Percentiles rank a stretch among this genome's conserved stretches.
These are phyloP conservation scores for Leishmania tarentolae DNA, from an alignment of 208 protist genomes.

Conservation along the genomic window DNA sequence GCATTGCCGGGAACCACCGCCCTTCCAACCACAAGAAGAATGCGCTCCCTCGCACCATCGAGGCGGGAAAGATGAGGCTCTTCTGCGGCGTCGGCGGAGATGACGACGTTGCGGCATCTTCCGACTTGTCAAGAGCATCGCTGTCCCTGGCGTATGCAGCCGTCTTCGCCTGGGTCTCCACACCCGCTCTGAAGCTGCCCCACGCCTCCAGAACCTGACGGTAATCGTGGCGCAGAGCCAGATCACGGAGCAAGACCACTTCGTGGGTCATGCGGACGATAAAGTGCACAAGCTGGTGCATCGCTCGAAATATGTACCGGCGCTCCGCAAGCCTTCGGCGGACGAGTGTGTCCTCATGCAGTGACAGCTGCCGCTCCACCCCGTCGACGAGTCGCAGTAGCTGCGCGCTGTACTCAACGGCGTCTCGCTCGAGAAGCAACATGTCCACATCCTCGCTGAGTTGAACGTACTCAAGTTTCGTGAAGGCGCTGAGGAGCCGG, in stretches of 20 bases:
- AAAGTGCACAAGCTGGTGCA: constrained; percentile 40
- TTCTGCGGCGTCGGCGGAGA: not conserved
- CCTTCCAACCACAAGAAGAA: constrained; percentile 71
- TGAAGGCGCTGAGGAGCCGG: constrained; percentile 53
- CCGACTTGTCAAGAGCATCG: not conserved
- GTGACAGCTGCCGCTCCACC: constrained; percentile 59
- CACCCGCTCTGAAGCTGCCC: constrained; percentile 25
- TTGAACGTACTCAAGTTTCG: constrained; percentile 64
- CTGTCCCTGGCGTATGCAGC: not conserved
- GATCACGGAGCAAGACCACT: constrained; percentile 49
- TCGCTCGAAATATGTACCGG: constrained; percentile 34
- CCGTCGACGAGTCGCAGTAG: constrained; percentile 48
- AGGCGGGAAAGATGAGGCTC: not conserved
- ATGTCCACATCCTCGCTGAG: constrained; percentile 41
- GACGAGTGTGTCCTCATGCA: constrained; percentile 47
- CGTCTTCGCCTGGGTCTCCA: constrained; percentile 8
- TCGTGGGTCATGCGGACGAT: constrained; percentile 44
- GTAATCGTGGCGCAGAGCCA: constrained; percentile 41
- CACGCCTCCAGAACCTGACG: constrained; percentile 39
- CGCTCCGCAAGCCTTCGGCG: constrained; percentile 42
- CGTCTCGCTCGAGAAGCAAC: constrained; percentile 50
- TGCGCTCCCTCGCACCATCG: constrained; percentile 34
- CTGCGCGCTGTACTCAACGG: constrained; percentile 29
- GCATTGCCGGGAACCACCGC: constrained; percentile 75
- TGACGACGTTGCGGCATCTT: not conserved